phyloP scores from a whole-genome alignment of 495 filamentous ascomycete genomes.

The Lentithecium fluviatile region DNA sequence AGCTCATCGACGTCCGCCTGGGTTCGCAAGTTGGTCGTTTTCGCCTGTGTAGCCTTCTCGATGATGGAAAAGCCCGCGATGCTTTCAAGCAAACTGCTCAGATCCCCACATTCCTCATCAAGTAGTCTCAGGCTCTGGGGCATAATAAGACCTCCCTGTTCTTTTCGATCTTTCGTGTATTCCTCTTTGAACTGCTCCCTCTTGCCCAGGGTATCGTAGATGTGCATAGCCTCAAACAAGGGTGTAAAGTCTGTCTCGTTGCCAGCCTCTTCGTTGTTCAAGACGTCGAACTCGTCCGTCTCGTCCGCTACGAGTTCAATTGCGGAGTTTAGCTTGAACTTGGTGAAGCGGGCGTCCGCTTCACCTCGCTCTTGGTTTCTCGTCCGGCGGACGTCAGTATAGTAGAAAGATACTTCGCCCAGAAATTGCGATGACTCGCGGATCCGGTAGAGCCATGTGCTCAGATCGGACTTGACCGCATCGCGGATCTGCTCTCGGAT shows the following conservation, averaged over 20 bases:
- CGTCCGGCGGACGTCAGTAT: slow-evolving; percentile 81
- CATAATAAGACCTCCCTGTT: slow-evolving; percentile 86
- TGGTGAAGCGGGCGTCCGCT: slow-evolving; percentile 64
- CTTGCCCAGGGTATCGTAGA: slow-evolving; percentile 91
- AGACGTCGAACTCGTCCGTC: slow-evolving; percentile 87
- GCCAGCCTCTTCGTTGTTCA: slow-evolving; percentile 78
- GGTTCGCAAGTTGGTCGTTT: slow-evolving; percentile 64
- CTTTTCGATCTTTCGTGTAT: slow-evolving; percentile 83
- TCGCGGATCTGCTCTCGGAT: slow-evolving; percentile 92
- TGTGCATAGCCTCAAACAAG: slow-evolving; percentile 92
- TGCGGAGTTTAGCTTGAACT: slow-evolving; percentile 91
- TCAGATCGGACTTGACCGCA: slow-evolving; percentile 93
- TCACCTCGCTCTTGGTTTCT: slow-evolving; percentile 80
- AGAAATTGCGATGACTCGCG: slow-evolving; percentile 93
- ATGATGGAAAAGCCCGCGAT: slow-evolving; percentile 97
- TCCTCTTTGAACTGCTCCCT: slow-evolving; percentile 85
- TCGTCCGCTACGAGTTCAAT: slow-evolving; percentile 96
- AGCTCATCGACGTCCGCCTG: slow-evolving; percentile 77
- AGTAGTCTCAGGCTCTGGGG: slow-evolving; percentile 68
- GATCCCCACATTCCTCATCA: slow-evolving; percentile 68
- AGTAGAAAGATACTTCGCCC: slow-evolving; percentile 95
- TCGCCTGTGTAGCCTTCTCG: slow-evolving; percentile 88
- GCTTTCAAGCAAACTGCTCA: slow-evolving; percentile 85
- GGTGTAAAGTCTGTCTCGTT: slow-evolving; percentile 92
- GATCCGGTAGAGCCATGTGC: slow-evolving; percentile 96